A percentile compares a stretch with the other conserved stretches of the same genome.
These are phyloP conservation scores for Westerdykella sp. DNA, from an alignment of 2,329 filamentous ascomycete species.

Conservation along the genomic window DNA sequence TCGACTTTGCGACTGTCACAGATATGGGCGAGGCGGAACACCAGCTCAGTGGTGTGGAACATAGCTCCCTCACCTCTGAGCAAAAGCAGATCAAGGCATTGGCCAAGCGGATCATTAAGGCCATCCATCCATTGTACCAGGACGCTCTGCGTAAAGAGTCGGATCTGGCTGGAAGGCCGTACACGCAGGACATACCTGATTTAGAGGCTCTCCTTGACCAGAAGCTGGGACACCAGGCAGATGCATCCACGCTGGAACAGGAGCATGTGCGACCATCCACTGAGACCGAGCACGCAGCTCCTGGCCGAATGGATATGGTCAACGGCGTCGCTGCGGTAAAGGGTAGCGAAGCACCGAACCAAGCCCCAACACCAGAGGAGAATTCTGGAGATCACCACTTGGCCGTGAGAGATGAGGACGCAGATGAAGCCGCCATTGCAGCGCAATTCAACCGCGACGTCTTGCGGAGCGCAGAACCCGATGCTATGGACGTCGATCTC, in stretches of 20 bases:
- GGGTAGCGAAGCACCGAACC: slow-evolving; percentile 20
- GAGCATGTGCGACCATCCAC: slow-evolving; percentile 17
- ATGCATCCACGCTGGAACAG: slow-evolving; percentile 18
- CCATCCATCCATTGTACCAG: slow-evolving; percentile 71
- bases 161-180: slow-evolving; percentile 66
- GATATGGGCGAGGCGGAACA: slow-evolving; percentile 38
- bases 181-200: slow-evolving; percentile 64
- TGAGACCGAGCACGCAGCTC: slow-evolving; percentile 11
- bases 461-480: slow-evolving; percentile 13
- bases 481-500: slow-evolving; percentile 19
- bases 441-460: slow-evolving; percentile 29
- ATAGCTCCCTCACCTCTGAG: slow-evolving; percentile 49
- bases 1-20: slow-evolving; percentile 43
- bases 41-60: slow-evolving; percentile 38
- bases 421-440: slow-evolving; percentile 33
- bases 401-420: slow-evolving; percentile 24
- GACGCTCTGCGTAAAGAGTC: slow-evolving; percentile 71
- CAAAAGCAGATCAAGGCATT: slow-evolving; percentile 75
- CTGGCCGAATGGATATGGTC: slow-evolving; percentile 7
- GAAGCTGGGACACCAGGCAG: slow-evolving; percentile 52
- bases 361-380: slow-evolving; percentile 34
- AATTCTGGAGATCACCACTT: slow-evolving; percentile 24
- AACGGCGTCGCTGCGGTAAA: slow-evolving; percentile 1
- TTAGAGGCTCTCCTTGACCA: slow-evolving; percentile 67
- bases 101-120: slow-evolving; percentile 84